These are phyloP conservation scores for Colletotrichum kahawae DNA, from an alignment of 2,329 filamentous ascomycete genomes.

Conservation along the genomic window DNA sequence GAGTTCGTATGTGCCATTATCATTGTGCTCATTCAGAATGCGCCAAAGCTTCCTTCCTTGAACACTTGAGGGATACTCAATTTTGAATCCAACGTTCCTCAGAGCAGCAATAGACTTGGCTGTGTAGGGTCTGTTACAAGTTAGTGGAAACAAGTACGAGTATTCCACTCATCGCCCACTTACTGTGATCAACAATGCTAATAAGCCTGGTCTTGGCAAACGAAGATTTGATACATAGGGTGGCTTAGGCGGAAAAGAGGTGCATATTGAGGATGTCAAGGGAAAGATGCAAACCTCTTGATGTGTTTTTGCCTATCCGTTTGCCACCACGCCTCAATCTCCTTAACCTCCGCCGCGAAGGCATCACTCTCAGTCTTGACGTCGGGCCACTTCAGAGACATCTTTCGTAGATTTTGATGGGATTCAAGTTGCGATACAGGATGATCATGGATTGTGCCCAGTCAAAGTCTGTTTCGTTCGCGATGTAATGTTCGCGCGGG, in stretches of 20 bases:
- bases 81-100: constrained; percentile 28
- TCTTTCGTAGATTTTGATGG: background rate
- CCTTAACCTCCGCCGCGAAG: background rate
- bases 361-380: background rate
- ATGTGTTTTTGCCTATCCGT: background rate
- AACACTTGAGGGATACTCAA: constrained; percentile 31
- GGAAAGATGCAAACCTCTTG: background rate
- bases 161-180: background rate
- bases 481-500: background rate
- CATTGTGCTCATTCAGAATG: constrained; percentile 35
- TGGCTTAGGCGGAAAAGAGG: background rate
- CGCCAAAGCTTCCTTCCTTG: constrained; percentile 43
- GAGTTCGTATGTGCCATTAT: constrained; percentile 37
- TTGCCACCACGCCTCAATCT: background rate
- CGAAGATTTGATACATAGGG: accelerated
- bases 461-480: background rate
- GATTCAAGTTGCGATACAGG: background rate
- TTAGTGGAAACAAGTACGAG: background rate
- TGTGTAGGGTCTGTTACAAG: constrained; percentile 28
- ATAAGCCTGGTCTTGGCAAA: background rate
- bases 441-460: too few species aligned
- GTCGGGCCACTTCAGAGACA: background rate
- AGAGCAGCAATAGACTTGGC: constrained; percentile 38
- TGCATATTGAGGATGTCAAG: accelerated
- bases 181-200: background rate